Base-by-base conservation (phyloP, 2,329 filamentous ascomycete species). In the Aureobasidium sp. region DNA sequence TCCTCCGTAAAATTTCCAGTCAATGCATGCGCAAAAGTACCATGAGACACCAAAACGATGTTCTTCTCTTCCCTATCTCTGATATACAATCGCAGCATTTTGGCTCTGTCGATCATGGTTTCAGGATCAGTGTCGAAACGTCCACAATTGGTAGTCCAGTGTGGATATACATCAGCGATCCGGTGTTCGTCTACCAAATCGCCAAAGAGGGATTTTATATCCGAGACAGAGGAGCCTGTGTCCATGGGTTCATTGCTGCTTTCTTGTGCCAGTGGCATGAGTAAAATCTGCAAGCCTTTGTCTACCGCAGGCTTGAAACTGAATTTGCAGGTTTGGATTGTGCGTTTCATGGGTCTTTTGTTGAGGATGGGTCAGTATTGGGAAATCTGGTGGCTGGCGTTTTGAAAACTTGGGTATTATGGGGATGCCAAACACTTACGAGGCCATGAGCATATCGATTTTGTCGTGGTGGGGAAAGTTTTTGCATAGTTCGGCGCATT, bases 11-110 rank as follows among this genome's bases (percentile, higher is more conserved):
- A 95, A 69, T 96, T 91, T 66, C 91, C 84, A 0, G 90, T 93
- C 65, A 96, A 76, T 68, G 90, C 95, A 72, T 96, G 91, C 68
- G 96, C 72, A 67, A 92, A 89, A 1, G 88, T 89, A 1, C 91
- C 91, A 68, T 96, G 91, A 3, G 89, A 87, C 5, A 95, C 90
- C 2, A 91, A 79, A 0, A 87, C 84, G 27, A 96, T 82, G 67
- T 93, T 82, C 68, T 89, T 85, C 67, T 83, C 81, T 5, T 75
- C 74, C 25, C 77, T 68, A 10, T 66, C 69, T 66, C 75, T 75
- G 42, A 94, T 71, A 74, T 81, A 85, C 10, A 76, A 67, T 44
- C 90, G 77, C 5, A 84, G 84, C 34, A 78, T 79, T 14, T 76
- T 75, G 0, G 88, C 88, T n/a, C 89, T 78, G 36, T 75, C 77